phyloP scores from a whole-genome alignment of 1,284 basidiomycete genomes.

The Trichosporon faecale region DNA sequence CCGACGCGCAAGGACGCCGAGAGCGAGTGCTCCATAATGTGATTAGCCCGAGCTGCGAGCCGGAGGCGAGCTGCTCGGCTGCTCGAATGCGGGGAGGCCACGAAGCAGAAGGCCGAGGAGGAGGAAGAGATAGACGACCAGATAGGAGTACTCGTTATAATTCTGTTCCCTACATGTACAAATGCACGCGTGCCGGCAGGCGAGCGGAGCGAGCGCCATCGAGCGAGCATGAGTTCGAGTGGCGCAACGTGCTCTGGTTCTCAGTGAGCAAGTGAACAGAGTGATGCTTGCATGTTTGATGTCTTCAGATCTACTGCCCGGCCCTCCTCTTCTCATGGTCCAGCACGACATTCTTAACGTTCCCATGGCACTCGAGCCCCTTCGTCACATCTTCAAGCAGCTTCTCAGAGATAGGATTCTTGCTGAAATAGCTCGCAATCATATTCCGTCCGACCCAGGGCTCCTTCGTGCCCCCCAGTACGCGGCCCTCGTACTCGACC shows the following conservation, averaged over 20 bases:
- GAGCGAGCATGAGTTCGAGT: neutral
- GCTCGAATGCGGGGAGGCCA: too few species aligned
- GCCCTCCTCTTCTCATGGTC: neutral
- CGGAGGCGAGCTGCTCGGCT: too few species aligned
- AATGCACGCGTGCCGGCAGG: constrained; percentile 6
- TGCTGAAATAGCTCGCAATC: constrained; percentile 53
- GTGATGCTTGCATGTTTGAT: neutral
- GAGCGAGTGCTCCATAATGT: constrained; percentile 83
- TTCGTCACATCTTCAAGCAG: constrained; percentile 40
- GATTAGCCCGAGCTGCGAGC: constrained; percentile 13
- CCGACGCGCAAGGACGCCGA: constrained; percentile 88
- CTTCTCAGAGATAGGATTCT: constrained; percentile 47
- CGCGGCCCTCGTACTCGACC: constrained; percentile 39
- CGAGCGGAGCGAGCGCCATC: neutral
- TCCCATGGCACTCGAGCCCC: constrained; percentile 27
- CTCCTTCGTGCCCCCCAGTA: constrained; percentile 48
- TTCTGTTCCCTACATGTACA: constrained; percentile 11
- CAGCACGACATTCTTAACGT: constrained; percentile 18
- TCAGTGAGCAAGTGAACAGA: neutral
- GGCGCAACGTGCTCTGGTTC: neutral
- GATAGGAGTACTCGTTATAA: neutral
- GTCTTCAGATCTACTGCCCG: neutral
- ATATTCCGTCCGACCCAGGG: constrained; percentile 50
- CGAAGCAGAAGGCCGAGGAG: neutral
- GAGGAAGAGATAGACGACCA: neutral